Evolutionary conservation across 2,329 filamentous ascomycete species (phyloP).

Genomic region (Epichloe bromicola): DNA sequence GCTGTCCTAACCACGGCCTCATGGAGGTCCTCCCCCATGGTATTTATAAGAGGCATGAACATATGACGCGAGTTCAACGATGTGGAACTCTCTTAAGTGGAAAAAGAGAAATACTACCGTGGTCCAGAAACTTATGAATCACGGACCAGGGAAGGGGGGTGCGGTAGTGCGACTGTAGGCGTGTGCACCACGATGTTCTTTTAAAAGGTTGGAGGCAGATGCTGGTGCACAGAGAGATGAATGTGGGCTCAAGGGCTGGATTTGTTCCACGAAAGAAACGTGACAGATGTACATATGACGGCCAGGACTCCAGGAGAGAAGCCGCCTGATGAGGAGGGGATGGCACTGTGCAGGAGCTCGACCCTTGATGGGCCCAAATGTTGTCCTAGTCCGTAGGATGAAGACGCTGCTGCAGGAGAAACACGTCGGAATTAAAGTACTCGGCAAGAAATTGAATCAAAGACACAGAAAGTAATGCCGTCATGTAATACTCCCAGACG

Average conservation of each 20-base stretch:
- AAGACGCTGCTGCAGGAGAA: background rate
- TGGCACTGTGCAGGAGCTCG: background rate
- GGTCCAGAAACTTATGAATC: background rate
- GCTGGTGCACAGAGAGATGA: background rate
- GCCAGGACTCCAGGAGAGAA: background rate
- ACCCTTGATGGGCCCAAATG: background rate
- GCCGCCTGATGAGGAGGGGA: background rate
- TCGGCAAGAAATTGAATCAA: no score
- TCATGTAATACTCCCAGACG: background rate
- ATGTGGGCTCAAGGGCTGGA: background rate
- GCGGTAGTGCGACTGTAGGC: background rate
- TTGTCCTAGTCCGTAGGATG: background rate
- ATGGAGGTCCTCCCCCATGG: constrained; percentile 3
- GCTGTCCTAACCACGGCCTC: constrained; percentile 2
- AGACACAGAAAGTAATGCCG: background rate
- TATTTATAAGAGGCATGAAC: constrained; percentile 9
- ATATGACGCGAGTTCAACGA: background rate
- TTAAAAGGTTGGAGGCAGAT: background rate
- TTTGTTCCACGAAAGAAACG: background rate
- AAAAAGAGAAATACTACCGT: background rate
- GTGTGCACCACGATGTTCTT: background rate
- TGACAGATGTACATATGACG: background rate
- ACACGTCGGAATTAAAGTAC: background rate
- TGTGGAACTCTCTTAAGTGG: background rate
- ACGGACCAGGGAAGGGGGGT: background rate